Evolutionary conservation across 441 rosid genomes (phyloP).

Genomic region (Corymbia citriodora): DNA sequence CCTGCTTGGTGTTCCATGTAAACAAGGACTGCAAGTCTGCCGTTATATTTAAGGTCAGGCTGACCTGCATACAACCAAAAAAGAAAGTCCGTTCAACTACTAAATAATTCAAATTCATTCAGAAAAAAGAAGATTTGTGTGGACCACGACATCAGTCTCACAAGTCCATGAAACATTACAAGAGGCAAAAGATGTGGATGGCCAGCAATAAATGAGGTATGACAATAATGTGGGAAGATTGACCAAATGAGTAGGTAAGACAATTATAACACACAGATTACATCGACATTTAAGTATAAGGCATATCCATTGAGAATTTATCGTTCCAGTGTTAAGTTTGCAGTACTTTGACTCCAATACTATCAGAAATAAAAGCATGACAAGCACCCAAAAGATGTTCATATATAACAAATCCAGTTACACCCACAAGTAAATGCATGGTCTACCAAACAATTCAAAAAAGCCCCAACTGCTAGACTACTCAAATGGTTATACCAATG

Average conservation of each 20-base stretch:
- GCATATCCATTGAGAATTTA: neutral
- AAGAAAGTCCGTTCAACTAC: neutral
- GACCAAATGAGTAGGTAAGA: neutral
- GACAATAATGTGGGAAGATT: neutral
- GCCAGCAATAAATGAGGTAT: neutral
- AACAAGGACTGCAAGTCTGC: conserved; percentile 9
- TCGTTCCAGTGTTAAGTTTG: neutral
- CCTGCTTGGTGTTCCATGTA: conserved; percentile 21
- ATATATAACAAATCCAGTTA: neutral
- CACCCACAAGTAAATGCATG: neutral
- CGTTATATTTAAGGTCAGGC: conserved; percentile 11
- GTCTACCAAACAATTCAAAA: neutral
- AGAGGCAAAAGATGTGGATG: neutral
- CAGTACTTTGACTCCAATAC: neutral
- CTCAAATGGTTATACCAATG: neutral
- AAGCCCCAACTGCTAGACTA: neutral
- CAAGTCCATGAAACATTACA: neutral
- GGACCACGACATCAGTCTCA: neutral
- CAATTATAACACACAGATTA: neutral
- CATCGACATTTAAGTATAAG: neutral
- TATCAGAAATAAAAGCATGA: neutral
- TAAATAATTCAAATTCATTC: neutral
- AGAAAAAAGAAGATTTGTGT: neutral
- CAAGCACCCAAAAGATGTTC: neutral
- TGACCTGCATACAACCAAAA: conserved; percentile 3